A percentile compares a stretch with the other conserved stretches of the same genome.
Conservation (phyloP, 345 rosid genomes). For the Populus ilicifolia region DNA sequence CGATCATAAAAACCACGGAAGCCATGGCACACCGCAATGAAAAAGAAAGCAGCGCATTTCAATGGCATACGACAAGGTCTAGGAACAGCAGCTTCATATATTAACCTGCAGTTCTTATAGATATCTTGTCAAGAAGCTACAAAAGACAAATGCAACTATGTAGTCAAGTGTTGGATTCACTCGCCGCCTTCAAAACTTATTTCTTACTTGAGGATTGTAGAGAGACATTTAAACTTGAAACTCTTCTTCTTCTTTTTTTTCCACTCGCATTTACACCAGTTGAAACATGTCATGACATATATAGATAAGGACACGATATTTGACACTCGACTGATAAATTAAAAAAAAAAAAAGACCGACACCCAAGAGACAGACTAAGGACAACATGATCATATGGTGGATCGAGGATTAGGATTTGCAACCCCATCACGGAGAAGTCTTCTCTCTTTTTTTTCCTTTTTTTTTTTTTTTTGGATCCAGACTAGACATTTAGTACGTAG, state of each 20-base stretch:
- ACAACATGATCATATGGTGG: conserved; percentile 4
- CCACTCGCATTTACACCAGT: conserved; percentile 11
- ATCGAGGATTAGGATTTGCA: not conserved
- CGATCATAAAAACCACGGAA: not conserved
- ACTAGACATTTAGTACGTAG: not conserved
- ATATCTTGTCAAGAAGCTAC: not conserved
- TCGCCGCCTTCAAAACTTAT: too few species aligned
- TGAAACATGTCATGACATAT: conserved; percentile 3
- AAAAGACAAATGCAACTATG: not conserved
- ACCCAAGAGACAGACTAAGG: not conserved
- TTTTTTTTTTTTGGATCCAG: not conserved
- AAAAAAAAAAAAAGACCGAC: not conserved
- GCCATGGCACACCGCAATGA: not conserved
- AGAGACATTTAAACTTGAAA: not conserved
- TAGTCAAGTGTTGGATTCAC: not conserved
- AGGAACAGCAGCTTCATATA: too few species aligned
- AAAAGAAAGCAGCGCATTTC: not conserved
- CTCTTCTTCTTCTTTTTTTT: not conserved
- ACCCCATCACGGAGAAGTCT: not conserved
- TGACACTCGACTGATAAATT: not conserved
- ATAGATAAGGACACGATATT: not conserved
- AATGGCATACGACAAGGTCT: not conserved
- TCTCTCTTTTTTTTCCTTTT: not conserved
- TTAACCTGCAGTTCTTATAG: too few species aligned
- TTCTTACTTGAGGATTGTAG: too few species aligned